These are phyloP conservation scores for Xylaria acuta DNA, from an alignment of 495 filamentous ascomycete species.

Conservation along the genomic window DNA sequence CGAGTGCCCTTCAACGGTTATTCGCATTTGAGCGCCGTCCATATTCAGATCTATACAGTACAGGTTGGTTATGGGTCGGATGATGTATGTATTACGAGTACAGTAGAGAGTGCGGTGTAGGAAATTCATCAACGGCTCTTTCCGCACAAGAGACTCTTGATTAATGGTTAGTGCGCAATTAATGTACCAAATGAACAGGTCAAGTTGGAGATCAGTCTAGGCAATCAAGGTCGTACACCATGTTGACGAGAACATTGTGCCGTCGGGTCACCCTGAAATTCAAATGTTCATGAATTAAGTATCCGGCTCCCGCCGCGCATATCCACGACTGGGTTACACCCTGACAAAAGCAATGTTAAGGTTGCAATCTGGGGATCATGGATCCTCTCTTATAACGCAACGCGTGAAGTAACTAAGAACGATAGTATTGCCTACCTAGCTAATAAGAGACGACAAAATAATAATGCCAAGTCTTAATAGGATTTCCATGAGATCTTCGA, in stretches of 20 bases:
- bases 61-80: neutral
- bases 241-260: neutral
- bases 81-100: slow-evolving; percentile 7
- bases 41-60: neutral
- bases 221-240: slow-evolving; percentile 1
- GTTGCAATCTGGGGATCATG: neutral
- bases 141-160: neutral
- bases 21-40: neutral
- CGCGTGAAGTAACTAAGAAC: neutral
- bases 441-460: neutral
- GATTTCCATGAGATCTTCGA: neutral
- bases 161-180: neutral
- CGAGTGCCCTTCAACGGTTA: neutral
- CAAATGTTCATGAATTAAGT: neutral
- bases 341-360: neutral
- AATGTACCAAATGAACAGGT: neutral
- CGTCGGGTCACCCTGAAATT: slow-evolving; percentile 6
- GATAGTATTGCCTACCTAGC: neutral
- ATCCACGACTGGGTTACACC: slow-evolving; percentile 4
- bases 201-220: neutral
- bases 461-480: slow-evolving; percentile 2
- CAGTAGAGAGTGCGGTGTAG: neutral
- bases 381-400: neutral
- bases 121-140: neutral
- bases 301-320: neutral